These are phyloP conservation scores for Phytophthora capsici DNA, from an alignment of 352 stramenopile genomes.

Conservation along the genomic window DNA sequence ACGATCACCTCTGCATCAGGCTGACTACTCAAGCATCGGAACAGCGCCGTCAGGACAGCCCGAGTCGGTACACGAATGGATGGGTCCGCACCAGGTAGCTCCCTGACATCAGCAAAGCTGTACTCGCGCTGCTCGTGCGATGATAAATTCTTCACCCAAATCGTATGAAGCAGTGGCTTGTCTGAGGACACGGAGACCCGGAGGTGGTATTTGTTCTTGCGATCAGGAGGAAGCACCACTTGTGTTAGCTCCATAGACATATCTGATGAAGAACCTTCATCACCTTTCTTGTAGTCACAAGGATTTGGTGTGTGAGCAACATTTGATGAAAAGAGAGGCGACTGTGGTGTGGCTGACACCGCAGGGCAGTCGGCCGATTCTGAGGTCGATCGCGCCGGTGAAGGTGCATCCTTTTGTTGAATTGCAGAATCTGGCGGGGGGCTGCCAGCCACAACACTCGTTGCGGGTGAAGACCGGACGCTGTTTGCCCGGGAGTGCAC, in stretches of 20 bases:
- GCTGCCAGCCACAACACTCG: conserved; percentile 15
- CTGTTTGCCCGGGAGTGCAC: conserved; percentile 23
- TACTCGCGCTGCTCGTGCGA: conserved; percentile 36
- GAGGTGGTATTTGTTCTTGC: conserved; percentile 36
- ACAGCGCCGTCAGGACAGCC: conserved; percentile 40
- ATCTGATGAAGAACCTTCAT: background rate
- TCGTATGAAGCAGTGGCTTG: conserved; percentile 32
- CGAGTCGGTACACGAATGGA: conserved; percentile 23
- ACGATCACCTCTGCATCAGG: conserved; percentile 21
- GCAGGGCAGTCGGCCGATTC: background rate
- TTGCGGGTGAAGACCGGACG: conserved; percentile 19
- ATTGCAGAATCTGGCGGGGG: conserved; percentile 5
- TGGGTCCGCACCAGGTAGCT: conserved; percentile 28
- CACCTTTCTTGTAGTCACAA: background rate
- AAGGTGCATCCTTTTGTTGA: conserved; percentile 5
- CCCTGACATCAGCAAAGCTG: conserved; percentile 34
- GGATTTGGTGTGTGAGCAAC: background rate
- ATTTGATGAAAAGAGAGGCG: conserved; percentile 15
- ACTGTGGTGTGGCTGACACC: conserved; percentile 1
- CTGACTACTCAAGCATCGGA: conserved; percentile 35
- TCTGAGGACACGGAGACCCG: conserved; percentile 23
- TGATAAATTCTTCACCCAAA: conserved; percentile 39
- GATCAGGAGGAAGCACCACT: conserved; percentile 37
- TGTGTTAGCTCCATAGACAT: conserved; percentile 39
- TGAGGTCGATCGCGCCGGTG: background rate